A percentile compares a stretch with the other conserved stretches of the same genome.
phyloP scores from a whole-genome alignment of 2,329 filamentous ascomycete species.

The Pseudonectria foliicola region DNA sequence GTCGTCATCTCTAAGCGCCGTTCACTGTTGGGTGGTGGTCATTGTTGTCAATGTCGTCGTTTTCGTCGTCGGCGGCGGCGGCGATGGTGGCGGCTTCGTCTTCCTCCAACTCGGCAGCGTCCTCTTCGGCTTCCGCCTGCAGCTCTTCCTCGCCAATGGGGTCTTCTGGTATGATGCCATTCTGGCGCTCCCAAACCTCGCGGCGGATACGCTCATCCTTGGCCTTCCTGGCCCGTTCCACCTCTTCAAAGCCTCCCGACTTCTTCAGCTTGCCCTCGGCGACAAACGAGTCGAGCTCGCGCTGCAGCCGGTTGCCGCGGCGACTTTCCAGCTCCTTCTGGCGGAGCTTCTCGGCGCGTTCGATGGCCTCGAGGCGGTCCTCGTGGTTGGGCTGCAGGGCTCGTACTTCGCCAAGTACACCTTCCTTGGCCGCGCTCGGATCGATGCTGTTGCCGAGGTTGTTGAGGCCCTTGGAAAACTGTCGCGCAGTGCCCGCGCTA shows the following conservation, averaged over 20 bases:
- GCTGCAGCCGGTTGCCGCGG: slow-evolving; percentile 68
- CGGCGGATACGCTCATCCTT: slow-evolving; percentile 82
- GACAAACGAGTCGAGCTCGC: slow-evolving; percentile 79
- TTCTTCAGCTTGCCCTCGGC: slow-evolving; percentile 91
- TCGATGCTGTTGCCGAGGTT: slow-evolving; percentile 53
- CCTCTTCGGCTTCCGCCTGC: slow-evolving; percentile 16
- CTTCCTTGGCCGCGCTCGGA: slow-evolving; percentile 79
- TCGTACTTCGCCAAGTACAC: slow-evolving; percentile 84
- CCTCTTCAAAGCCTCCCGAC: slow-evolving; percentile 89
- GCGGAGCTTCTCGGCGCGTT: slow-evolving; percentile 87
- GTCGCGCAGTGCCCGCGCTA: slow-evolving; percentile 44
- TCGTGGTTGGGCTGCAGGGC: slow-evolving; percentile 94
- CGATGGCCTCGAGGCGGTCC: slow-evolving; percentile 85
- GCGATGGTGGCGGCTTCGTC: slow-evolving; percentile 11
- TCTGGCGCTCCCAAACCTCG: slow-evolving; percentile 67
- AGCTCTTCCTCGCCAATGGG: slow-evolving; percentile 32
- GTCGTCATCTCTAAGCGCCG: slow-evolving; percentile 9
- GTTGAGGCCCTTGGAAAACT: slow-evolving; percentile 48
- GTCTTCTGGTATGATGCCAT: slow-evolving; percentile 44
- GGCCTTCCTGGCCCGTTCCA: slow-evolving; percentile 72
- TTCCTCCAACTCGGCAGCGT: slow-evolving; percentile 7
- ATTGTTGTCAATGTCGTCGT: background rate
- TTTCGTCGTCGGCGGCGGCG: slow-evolving; percentile 1
- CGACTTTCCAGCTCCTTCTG: slow-evolving; percentile 81
- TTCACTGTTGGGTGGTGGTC: slow-evolving; percentile 9